phyloP scores from a whole-genome alignment of 2,329 filamentous ascomycete species.

The Tolypocladium ovalisporum region DNA sequence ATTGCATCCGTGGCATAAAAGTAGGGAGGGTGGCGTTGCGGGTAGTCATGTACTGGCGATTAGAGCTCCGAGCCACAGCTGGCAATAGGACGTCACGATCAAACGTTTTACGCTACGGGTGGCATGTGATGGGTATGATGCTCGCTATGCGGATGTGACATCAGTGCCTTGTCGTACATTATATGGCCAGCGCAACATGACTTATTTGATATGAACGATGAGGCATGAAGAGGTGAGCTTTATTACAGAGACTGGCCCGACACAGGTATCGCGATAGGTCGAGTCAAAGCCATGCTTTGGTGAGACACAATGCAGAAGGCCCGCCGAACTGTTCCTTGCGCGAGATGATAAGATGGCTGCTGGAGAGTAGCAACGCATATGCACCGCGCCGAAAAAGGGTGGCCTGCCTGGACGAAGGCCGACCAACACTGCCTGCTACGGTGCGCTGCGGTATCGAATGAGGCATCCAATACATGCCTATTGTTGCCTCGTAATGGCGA shows the following conservation, averaged over 20 bases:
- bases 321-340: not conserved
- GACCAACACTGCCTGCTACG: not conserved
- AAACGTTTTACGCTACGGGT: not conserved
- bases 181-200: not conserved
- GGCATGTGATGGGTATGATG: not conserved
- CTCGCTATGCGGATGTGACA: not conserved
- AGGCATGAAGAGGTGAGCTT: no score
- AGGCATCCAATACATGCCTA: not conserved
- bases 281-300: not conserved
- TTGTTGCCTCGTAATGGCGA: not conserved
- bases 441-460: not conserved
- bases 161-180: not conserved
- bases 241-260: no score
- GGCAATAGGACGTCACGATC: not conserved
- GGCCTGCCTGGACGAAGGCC: not conserved
- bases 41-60: slow-evolving; percentile 22
- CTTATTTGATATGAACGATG: not conserved
- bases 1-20: slow-evolving; percentile 71
- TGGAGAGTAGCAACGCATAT: not conserved
- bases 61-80: slow-evolving; percentile 9
- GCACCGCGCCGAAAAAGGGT: not conserved
- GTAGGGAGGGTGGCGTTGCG: slow-evolving; percentile 21
- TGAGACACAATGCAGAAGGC: not conserved
- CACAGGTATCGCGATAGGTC: no score
- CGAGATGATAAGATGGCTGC: not conserved